phyloP scores from a whole-genome alignment of 2,329 filamentous ascomycete species.

The Pezicula radicicola region DNA sequence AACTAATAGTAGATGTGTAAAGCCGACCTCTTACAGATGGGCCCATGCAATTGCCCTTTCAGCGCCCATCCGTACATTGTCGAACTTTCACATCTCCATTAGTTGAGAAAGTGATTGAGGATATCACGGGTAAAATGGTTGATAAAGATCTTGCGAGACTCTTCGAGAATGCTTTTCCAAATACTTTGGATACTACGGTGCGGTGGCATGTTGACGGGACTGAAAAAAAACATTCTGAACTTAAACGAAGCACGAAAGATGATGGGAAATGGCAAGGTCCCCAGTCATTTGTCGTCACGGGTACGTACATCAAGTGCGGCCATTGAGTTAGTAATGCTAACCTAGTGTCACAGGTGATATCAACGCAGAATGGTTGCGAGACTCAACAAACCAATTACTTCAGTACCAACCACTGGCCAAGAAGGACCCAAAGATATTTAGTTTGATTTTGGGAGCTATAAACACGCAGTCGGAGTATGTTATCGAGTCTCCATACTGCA shows the following conservation, averaged over 20 bases:
- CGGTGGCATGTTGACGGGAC: conserved; percentile 63
- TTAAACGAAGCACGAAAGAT: conserved; percentile 40
- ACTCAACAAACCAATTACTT: conserved; percentile 89
- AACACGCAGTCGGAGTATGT: conserved; percentile 96
- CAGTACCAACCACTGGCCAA: conserved; percentile 86
- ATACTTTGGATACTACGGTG: conserved; percentile 70
- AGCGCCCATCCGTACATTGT: conserved; percentile 76
- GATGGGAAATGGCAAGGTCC: conserved; percentile 74
- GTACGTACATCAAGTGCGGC: neutral
- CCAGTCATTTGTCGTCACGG: conserved; percentile 91
- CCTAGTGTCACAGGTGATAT: conserved; percentile 57
- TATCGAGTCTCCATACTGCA: conserved; percentile 93
- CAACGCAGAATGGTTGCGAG: conserved; percentile 87
- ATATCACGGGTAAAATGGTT: conserved; percentile 75
- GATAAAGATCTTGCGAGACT: conserved; percentile 86
- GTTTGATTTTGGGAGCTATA: conserved; percentile 85
- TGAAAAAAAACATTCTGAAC: conserved; percentile 30
- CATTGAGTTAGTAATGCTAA: neutral
- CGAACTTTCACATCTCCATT: conserved; percentile 84
- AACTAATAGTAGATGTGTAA: conserved; percentile 9
- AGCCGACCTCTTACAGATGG: conserved; percentile 80
- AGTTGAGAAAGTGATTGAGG: conserved; percentile 83
- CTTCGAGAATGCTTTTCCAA: conserved; percentile 93
- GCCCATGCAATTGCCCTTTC: conserved; percentile 76
- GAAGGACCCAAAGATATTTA: conserved; percentile 74